These are phyloP conservation scores for Mortierella sp. DNA, from an alignment of 371 early-diverging fungal genomes.

Conservation along the genomic window DNA sequence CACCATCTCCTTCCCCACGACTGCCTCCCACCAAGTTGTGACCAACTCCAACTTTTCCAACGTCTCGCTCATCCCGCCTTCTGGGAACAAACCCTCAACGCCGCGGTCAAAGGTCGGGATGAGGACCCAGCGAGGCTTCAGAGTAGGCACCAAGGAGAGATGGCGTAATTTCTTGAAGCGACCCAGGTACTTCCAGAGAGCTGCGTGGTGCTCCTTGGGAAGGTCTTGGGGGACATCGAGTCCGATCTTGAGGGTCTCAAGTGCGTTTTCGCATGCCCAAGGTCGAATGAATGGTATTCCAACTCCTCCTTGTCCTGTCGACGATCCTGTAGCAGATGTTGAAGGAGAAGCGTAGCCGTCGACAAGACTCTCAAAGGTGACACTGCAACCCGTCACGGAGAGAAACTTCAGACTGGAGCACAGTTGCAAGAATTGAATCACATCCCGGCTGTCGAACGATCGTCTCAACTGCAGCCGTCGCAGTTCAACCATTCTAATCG, in stretches of 20 bases:
- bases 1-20: background rate
- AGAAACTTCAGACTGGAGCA: background rate
- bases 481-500: background rate
- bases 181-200: background rate
- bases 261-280: conserved; percentile 27
- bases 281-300: background rate
- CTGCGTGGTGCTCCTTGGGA: conserved; percentile 8
- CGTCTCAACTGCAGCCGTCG: background rate
- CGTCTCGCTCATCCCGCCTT: conserved; percentile 3
- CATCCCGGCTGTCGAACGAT: background rate
- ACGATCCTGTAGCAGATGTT: background rate
- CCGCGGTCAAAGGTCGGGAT: conserved; percentile 18
- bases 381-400: background rate
- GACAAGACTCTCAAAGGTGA: background rate
- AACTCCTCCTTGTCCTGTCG: background rate
- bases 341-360: background rate
- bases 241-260: conserved; percentile 13
- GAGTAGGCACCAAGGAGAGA: background rate
- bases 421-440: background rate
- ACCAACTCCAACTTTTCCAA: conserved; percentile 2
- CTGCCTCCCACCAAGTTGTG: background rate
- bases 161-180: background rate
- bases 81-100: conserved; percentile 9
- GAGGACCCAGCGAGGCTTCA: background rate
- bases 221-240: background rate